Conservation (phyloP, 2,329 filamentous ascomycete genomes). For the Fusarium mexicanum region DNA sequence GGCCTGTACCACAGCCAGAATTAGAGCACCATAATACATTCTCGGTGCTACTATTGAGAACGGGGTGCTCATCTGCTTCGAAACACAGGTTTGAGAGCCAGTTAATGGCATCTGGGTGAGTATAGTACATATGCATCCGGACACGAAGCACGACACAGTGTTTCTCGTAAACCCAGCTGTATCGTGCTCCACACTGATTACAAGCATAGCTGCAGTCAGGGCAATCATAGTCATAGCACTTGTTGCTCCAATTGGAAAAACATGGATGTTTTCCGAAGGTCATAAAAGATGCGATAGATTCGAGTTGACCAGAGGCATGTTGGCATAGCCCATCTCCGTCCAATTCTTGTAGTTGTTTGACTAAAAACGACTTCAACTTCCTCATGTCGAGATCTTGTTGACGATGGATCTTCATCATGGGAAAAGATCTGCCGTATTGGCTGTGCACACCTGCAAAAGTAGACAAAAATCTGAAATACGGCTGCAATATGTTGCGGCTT, state of each 20-base stretch:
- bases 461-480: accelerated
- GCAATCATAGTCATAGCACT: background rate
- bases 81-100: constrained; percentile 14
- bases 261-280: background rate
- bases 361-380: background rate
- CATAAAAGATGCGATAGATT: background rate
- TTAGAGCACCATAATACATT: constrained; percentile 10
- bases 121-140: accelerated
- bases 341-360: background rate
- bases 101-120: background rate
- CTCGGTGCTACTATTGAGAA: background rate
- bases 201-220: background rate
- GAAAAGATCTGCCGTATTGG: background rate
- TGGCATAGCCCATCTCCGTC: background rate
- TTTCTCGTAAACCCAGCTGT: background rate
- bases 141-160: background rate
- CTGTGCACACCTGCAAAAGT: accelerated
- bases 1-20: background rate
- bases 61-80: background rate
- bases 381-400: background rate
- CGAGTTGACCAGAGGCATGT: background rate
- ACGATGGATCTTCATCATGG: background rate
- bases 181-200: background rate
- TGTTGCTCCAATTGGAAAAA: background rate
- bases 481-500: accelerated